Conservation (phyloP, 164 flowering plant species). For the Magnolia officinalis region DNA sequence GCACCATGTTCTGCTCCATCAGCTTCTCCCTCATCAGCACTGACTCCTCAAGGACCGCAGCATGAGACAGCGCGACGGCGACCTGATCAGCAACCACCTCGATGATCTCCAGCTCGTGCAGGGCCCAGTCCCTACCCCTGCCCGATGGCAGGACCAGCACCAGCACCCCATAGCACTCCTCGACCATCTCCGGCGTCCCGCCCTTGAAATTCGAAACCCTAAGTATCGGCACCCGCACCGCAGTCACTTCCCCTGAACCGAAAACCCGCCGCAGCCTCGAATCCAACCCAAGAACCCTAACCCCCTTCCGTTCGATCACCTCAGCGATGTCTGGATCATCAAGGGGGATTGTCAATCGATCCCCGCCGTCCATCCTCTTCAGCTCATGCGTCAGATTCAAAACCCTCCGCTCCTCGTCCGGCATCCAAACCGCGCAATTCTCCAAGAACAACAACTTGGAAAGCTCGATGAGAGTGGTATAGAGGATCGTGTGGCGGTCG, state of each 20-base stretch:
- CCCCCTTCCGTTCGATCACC: conserved; percentile 7
- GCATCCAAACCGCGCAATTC: conserved; percentile 26
- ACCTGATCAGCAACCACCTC: conserved; percentile 36
- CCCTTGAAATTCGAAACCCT: conserved; percentile 28
- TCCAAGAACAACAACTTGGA: conserved; percentile 17
- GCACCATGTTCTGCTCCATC: conserved; percentile 43
- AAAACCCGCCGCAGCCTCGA: conserved; percentile 13
- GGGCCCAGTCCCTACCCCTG: conserved; percentile 18
- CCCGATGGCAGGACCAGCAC: conserved; percentile 27
- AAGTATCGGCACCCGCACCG: conserved; percentile 30
- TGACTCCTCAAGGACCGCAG: conserved; percentile 65
- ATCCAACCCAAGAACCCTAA: conserved; percentile 12
- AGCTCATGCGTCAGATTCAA: conserved; percentile 16
- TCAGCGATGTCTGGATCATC: conserved; percentile 16
- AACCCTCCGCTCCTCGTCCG: not conserved
- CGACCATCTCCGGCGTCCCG: conserved; percentile 23
- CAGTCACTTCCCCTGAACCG: conserved; percentile 12
- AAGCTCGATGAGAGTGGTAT: conserved; percentile 25
- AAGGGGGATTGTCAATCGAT: not conserved
- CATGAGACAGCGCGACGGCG: conserved; percentile 76
- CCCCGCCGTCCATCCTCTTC: conserved; percentile 4
- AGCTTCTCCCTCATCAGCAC: conserved; percentile 48
- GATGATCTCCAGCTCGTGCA: conserved; percentile 27
- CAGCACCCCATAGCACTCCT: conserved; percentile 21
- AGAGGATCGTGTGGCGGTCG: conserved; percentile 15